Percentiles rank a stretch among this genome's conserved stretches.
Conservation (phyloP, 257 asterid genomes). For the Cynanchum wilfordii region DNA sequence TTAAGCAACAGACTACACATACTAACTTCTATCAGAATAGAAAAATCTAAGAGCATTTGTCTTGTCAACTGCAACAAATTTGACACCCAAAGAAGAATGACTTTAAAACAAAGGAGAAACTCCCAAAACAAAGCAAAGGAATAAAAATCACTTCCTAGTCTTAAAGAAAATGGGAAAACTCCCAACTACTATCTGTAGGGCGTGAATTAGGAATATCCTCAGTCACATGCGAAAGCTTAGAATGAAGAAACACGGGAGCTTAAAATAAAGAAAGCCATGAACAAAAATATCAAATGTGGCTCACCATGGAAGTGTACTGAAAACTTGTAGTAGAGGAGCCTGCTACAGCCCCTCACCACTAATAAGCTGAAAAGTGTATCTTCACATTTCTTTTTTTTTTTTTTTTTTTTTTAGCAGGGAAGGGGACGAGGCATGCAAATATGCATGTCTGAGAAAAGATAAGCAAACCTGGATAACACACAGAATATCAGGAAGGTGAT, state of each 20-base stretch:
- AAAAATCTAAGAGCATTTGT: not conserved
- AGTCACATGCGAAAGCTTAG: not conserved
- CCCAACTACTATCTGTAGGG: not conserved
- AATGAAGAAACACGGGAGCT: not conserved
- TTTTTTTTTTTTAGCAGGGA: not conserved
- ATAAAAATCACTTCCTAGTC: not conserved
- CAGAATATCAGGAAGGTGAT: slow-evolving; percentile 86
- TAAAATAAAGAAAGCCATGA: not conserved
- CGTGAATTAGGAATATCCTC: not conserved
- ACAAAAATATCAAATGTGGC: not conserved
- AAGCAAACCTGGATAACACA: slow-evolving; percentile 80
- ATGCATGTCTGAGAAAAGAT: not conserved
- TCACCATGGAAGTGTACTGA: too few relatives aligned
- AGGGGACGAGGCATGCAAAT: not conserved
- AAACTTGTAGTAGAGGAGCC: too few relatives aligned
- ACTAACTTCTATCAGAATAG: not conserved
- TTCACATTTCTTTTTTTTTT: not conserved
- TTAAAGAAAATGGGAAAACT: not conserved
- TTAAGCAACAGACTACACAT: not conserved
- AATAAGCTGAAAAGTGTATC: too few relatives aligned
- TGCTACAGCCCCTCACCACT: too few relatives aligned
- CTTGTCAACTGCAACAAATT: too few relatives aligned
- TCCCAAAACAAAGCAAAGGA: not conserved
- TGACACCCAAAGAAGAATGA: not conserved
- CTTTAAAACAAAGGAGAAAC: not conserved